These are phyloP conservation scores for Arthrobotrys sphaeroides DNA, from an alignment of 2,329 filamentous ascomycete species.

Conservation along the genomic window DNA sequence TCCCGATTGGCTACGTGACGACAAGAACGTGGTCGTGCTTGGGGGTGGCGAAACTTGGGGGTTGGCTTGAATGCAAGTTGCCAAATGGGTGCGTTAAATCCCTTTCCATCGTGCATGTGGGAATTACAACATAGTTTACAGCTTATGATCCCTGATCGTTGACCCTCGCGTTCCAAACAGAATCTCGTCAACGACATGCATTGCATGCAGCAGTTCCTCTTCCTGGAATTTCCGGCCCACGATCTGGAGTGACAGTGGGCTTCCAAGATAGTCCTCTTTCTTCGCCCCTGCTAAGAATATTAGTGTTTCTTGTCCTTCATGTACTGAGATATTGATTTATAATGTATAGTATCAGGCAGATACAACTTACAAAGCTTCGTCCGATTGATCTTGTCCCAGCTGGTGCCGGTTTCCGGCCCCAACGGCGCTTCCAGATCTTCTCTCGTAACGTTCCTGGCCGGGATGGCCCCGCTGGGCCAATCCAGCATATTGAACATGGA, in stretches of 20 bases:
- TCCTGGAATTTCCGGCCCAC: slow-evolving; percentile 67
- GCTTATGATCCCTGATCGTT: slow-evolving; percentile 49
- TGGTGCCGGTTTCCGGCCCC: slow-evolving; percentile 34
- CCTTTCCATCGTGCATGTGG: background rate
- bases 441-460: slow-evolving; percentile 39
- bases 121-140: slow-evolving; percentile 31
- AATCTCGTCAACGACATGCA: slow-evolving; percentile 60
- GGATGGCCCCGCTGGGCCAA: slow-evolving; percentile 66
- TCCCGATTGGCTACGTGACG: slow-evolving; percentile 19
- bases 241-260: slow-evolving; percentile 67
- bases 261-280: slow-evolving; percentile 64
- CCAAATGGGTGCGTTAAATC: background rate
- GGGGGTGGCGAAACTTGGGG: slow-evolving; percentile 16
- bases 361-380: slow-evolving; percentile 44
- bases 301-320: slow-evolving; percentile 10
- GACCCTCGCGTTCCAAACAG: slow-evolving; percentile 50
- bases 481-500: slow-evolving; percentile 71
- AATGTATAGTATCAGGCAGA: background rate
- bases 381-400: slow-evolving; percentile 47
- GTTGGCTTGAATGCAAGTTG: background rate
- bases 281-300: slow-evolving; percentile 59
- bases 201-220: slow-evolving; percentile 65
- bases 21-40: slow-evolving; percentile 27
- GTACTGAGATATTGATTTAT: background rate
- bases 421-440: slow-evolving; percentile 41